A percentile compares a stretch with the other conserved stretches of the same genome.
Evolutionary conservation across 345 rosid species (phyloP).

Genomic region (Lepidium didymum): DNA sequence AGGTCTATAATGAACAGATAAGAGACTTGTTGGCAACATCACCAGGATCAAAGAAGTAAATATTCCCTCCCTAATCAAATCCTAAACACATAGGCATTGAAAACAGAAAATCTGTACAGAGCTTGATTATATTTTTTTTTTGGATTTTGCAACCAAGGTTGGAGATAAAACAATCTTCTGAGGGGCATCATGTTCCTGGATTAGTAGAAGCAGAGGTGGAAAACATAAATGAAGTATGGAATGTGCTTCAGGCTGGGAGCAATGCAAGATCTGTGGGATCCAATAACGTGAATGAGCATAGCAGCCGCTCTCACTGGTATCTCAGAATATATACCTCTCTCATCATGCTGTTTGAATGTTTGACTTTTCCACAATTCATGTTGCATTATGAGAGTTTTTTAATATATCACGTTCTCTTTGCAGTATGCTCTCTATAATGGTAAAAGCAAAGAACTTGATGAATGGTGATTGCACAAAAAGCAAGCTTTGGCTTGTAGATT

Average conservation of each 20-base stretch:
- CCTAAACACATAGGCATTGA: neutral
- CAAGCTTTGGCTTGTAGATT: constrained; percentile 98
- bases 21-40: constrained; percentile 82
- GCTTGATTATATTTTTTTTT: neutral
- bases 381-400: neutral
- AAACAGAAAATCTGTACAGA: neutral
- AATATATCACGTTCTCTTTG: constrained; percentile 11
- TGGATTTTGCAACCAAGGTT: constrained; percentile 38
- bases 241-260: constrained; percentile 84
- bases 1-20: constrained; percentile 96
- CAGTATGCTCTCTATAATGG: constrained; percentile 94
- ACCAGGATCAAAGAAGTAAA: constrained; percentile 72
- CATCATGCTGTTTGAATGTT: neutral
- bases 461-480: constrained; percentile 87
- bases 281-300: constrained; percentile 92
- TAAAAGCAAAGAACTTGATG: constrained; percentile 72
- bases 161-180: constrained; percentile 88
- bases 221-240: constrained; percentile 71
- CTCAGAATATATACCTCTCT: neutral
- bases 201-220: constrained; percentile 77
- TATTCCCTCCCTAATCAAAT: neutral
- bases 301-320: constrained; percentile 98
- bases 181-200: constrained; percentile 92
- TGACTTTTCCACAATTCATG: neutral
- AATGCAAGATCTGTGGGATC: constrained; percentile 95